These are phyloP conservation scores for Pseudopithomyces maydicus DNA, from an alignment of 2,329 filamentous ascomycete genomes.

Conservation along the genomic window DNA sequence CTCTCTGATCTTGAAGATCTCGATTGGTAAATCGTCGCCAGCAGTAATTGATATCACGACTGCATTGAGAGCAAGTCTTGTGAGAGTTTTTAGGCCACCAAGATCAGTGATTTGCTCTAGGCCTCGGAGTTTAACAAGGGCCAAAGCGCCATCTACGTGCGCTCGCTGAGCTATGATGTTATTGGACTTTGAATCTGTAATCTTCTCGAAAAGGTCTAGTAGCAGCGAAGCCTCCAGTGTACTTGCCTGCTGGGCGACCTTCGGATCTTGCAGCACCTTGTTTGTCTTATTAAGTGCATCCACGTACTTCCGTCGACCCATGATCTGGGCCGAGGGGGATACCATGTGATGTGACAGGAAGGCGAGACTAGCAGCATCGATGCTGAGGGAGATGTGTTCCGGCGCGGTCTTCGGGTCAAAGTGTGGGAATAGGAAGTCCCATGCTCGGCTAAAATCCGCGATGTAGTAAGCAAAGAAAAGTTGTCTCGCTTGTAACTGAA, in stretches of 20 bases:
- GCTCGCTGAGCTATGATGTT: slow-evolving; percentile 16
- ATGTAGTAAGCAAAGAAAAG: slow-evolving; percentile 34
- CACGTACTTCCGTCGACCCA: slow-evolving; percentile 29
- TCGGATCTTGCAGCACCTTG: slow-evolving; percentile 19
- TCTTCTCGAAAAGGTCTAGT: slow-evolving; percentile 34
- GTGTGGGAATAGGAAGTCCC: slow-evolving; percentile 29
- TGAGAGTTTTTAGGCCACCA: slow-evolving; percentile 19
- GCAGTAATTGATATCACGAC: slow-evolving; percentile 36
- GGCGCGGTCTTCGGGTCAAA: slow-evolving; percentile 16
- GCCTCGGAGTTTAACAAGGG: slow-evolving; percentile 28
- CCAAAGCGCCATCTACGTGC: slow-evolving; percentile 32
- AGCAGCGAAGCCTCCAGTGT: slow-evolving; percentile 29
- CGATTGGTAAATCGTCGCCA: slow-evolving; percentile 21
- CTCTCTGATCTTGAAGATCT: slow-evolving; percentile 23
- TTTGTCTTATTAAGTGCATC: slow-evolving; percentile 28
- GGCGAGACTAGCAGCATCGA: slow-evolving; percentile 36
- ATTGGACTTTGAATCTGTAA: slow-evolving; percentile 18
- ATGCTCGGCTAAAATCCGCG: slow-evolving; percentile 28
- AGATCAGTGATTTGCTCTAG: slow-evolving; percentile 19
- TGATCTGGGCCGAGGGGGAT: slow-evolving; percentile 19
- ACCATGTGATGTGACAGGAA: slow-evolving; percentile 28
- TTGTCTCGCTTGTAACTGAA: slow-evolving; percentile 22
- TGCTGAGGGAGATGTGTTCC: slow-evolving; percentile 27
- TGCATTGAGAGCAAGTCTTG: slow-evolving; percentile 30
- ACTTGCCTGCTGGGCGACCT: slow-evolving; percentile 15